Base-by-base conservation (phyloP, 225 moss, liverwort and hornwort genomes). In the Climacium dendroides region DNA sequence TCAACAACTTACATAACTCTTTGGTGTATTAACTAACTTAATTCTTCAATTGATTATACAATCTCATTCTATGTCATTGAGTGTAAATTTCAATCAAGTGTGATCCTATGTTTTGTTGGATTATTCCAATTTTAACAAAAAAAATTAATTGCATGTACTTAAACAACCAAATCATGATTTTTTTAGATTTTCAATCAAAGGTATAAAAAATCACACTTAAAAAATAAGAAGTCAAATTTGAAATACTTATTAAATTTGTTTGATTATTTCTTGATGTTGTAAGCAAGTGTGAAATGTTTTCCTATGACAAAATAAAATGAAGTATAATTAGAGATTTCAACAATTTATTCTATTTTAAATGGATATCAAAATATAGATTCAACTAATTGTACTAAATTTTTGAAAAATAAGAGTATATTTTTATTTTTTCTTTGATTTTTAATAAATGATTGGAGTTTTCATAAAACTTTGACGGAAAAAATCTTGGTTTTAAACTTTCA, bases 391-490 rank as follows among this genome's bases (percentile, higher is more conserved):
- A 57, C 11, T 2, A 47, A 3, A 39, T 7, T 24, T 19, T 47
- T 7, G 37, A 59, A 0, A 30, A 41, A 59, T 7, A 60, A 39
- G 2, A 18, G 28, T 0, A 2, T 7, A 9, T 0, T 25, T 39
- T 26, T 1, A 25, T 26, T 2, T 35, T 55, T 37, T 10, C 4
- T 30, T 19, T 12, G 3, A 6, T 15, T 57, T 78, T 18, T 13
- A 13, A 29, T 79, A 41, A 19, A 19, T 19, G 5, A 28, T 79
- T 79, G 3, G 29, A 41, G 19, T 37, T 55, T 54, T 37, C 3
- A 41, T 17, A 28, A 41, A 41, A 37, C 2, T 14, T 29, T 32
- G 2, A 80, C 30, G 6, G 10, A 29, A 43, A 10, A 58, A 43
- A 43, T 30, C 2, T 28, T 7, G 5, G 29, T 29, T 37, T 37